Evolutionary conservation across 345 rosid genomes (phyloP), one percentile per base, ranked within the genome.

Genomic region (Toxicodendron radicans): DNA sequence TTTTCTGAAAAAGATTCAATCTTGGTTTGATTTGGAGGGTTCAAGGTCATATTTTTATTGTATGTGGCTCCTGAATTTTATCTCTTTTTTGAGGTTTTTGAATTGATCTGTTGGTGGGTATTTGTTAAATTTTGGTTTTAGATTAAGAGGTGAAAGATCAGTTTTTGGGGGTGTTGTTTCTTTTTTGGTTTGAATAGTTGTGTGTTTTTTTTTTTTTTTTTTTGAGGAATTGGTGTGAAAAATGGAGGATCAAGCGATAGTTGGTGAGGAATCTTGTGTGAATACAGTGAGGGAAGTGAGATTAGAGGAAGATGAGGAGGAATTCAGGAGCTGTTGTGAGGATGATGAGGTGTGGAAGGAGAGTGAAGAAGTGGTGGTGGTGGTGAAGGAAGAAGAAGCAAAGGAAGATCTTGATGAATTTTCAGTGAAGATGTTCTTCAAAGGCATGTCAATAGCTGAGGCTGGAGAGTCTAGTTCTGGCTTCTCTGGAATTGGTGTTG

Each of bases 321-420:
- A 95, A 32, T 95, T 95, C 72, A 79, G 94, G 35, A 95, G 99
- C 45, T 95, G 98, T 81, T 93, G 94, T 51, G 99, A 83, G 76
- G 99, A 95, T 75, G 95, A 90, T 32, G 99, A 91, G 24, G 91
- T 88, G 0, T 95, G 97, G 99, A 89, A 86, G 68, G 97, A 87
- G 68, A 73, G 77, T 69, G 98, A 91, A 73, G 92, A 90, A 63
- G 56, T 75, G 63, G 76, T 60, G 76, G 76, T 58, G 76, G 27
- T 24, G 56, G 46, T 58, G 74, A 54, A 75, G 72, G 91, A 82
- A 59, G 69, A 74, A 73, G 91, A 82, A 59, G 69, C 73, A 14
- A 73, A 80, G 76, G 83, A 81, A 65, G 82, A 78, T 30, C 83
- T 82, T 21, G 93, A 88, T 79, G 90, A 91, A 62, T 87, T 89